Conservation (phyloP, 768 basidiomycete species). For the Russula dissimulans region DNA sequence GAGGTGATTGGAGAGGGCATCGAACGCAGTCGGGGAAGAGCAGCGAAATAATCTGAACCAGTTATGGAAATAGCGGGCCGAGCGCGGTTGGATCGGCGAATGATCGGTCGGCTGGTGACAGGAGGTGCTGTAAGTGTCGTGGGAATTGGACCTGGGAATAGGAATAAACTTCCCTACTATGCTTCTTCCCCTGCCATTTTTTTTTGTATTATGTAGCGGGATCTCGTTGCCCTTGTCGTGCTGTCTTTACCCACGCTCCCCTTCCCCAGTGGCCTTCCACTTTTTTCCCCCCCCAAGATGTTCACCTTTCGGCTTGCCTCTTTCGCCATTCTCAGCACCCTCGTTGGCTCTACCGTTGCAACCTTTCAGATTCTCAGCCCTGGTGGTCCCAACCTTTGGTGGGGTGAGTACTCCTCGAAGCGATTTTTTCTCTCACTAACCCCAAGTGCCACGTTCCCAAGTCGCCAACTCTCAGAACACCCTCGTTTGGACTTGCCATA, state of each 20-base stretch:
- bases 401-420: conserved; percentile 39
- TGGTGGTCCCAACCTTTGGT: conserved; percentile 39
- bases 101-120: too few relatives aligned
- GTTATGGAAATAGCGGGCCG: too few relatives aligned
- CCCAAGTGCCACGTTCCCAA: conserved; percentile 22
- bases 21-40: conserved; percentile 33
- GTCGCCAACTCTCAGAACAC: conserved; percentile 50
- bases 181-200: too few relatives aligned
- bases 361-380: conserved; percentile 40
- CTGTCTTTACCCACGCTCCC: conserved; percentile 8
- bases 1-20: conserved; percentile 69
- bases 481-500: conserved; percentile 48
- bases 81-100: too few relatives aligned
- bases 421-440: neutral
- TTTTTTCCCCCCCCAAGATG: conserved; percentile 17
- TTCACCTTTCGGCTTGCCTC: conserved; percentile 29
- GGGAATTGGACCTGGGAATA: too few relatives aligned
- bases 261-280: neutral
- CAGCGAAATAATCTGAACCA: too few relatives aligned
- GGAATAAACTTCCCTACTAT: too few relatives aligned
- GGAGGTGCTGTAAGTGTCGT: too few relatives aligned
- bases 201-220: too few relatives aligned
- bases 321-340: conserved; percentile 31
- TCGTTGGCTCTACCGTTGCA: conserved; percentile 32
- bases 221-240: neutral